Percentiles rank a stretch among this genome's conserved stretches.
Evolutionary conservation across 2,329 filamentous ascomycete genomes (phyloP).

Genomic region (Trichoderma breve): DNA sequence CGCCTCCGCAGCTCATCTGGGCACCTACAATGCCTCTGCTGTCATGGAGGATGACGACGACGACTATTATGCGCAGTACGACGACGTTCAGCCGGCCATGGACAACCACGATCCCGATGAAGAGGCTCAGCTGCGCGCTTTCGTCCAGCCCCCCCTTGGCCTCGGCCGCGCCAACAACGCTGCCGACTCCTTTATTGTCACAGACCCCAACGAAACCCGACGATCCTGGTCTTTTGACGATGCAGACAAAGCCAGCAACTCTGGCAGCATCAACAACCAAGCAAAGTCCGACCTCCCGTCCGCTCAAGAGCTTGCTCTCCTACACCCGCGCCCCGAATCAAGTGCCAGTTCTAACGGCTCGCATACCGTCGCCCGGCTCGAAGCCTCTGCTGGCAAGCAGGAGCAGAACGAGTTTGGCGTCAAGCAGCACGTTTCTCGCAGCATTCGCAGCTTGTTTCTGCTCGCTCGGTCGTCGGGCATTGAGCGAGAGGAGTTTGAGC

Average conservation of each 20-base stretch:
- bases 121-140: constrained; percentile 38
- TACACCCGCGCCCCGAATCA: constrained; percentile 59
- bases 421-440: constrained; percentile 75
- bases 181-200: constrained; percentile 27
- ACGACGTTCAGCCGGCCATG: constrained; percentile 75
- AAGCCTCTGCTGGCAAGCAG: constrained; percentile 54
- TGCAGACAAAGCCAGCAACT: constrained; percentile 35
- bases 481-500: constrained; percentile 70
- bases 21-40: constrained; percentile 27
- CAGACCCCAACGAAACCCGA: constrained; percentile 29
- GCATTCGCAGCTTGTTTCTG: constrained; percentile 72
- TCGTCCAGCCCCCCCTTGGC: constrained; percentile 36
- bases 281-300: neutral
- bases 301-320: constrained; percentile 39
- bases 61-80: constrained; percentile 75
- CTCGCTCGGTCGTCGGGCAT: constrained; percentile 71
- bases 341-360: constrained; percentile 57
- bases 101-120: constrained; percentile 81
- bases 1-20: constrained; percentile 22
- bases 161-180: constrained; percentile 22
- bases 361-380: constrained; percentile 59
- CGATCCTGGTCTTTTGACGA: constrained; percentile 45
- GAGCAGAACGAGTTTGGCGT: constrained; percentile 69
- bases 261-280: constrained; percentile 25
- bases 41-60: constrained; percentile 45